These are phyloP conservation scores for Claviceps sp. DNA, from an alignment of 2,329 filamentous ascomycete species.

Conservation along the genomic window DNA sequence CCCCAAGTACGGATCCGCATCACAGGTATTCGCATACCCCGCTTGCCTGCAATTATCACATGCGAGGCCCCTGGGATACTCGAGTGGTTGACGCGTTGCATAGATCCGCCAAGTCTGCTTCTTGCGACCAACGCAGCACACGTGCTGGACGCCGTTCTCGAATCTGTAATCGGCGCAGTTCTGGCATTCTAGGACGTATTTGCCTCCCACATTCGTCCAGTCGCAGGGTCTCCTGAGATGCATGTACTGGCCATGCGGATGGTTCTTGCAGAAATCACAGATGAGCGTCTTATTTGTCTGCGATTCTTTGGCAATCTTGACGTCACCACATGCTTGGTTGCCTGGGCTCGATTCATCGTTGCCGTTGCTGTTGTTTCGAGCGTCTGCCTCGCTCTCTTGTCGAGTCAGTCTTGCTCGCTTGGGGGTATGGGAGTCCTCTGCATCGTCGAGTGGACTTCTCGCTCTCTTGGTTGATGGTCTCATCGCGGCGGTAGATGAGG, in stretches of 20 bases:
- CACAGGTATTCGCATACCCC: constrained; percentile 7
- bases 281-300: neutral
- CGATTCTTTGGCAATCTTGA: neutral
- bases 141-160: neutral
- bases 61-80: constrained; percentile 3
- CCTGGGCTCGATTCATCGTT: neutral
- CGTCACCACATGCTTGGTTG: neutral
- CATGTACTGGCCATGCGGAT: constrained; percentile 5
- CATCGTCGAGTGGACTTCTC: too few relatives aligned
- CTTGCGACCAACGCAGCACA: constrained; percentile 6
- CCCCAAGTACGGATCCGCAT: constrained; percentile 12
- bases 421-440: too few relatives aligned
- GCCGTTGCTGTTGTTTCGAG: neutral
- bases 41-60: constrained; percentile 9
- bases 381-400: too few relatives aligned
- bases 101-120: constrained; percentile 8
- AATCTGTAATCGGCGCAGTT: constrained; percentile 15
- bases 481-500: too few relatives aligned
- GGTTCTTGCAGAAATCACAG: constrained; percentile 9
- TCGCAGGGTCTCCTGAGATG: constrained; percentile 7
- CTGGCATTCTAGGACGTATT: constrained; percentile 11
- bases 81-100: constrained; percentile 6
- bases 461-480: too few relatives aligned
- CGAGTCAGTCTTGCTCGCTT: too few relatives aligned
- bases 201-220: constrained; percentile 1